A percentile compares a stretch with the other conserved stretches of the same genome.
These are phyloP conservation scores for Teunomyces barrocoloradensis DNA, from an alignment of 805 yeast genomes.

Conservation along the genomic window DNA sequence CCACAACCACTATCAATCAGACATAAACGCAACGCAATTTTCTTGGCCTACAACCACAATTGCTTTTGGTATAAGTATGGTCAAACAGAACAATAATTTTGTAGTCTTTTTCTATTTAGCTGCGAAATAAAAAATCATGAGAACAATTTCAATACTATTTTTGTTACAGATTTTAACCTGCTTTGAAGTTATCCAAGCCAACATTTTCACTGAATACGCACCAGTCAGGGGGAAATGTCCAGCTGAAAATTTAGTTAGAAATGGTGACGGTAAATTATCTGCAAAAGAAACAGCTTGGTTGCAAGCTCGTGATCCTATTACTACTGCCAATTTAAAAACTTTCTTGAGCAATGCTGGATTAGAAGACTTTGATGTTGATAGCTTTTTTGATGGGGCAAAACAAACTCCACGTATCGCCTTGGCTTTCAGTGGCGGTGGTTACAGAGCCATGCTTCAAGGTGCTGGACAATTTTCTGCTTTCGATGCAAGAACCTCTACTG, in stretches of 20 bases:
- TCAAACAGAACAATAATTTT: background rate
- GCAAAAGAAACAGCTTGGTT: constrained; percentile 9
- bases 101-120: background rate
- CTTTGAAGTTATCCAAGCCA: background rate
- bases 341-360: constrained; percentile 7
- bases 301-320: constrained; percentile 6
- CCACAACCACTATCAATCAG: too few relatives aligned
- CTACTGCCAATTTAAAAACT: constrained; percentile 5
- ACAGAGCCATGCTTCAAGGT: constrained; percentile 57
- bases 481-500: constrained; percentile 66
- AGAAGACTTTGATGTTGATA: constrained; percentile 10
- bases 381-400: constrained; percentile 6
- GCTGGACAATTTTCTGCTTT: constrained; percentile 84
- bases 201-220: constrained; percentile 8
- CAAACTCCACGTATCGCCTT: constrained; percentile 26
- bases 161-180: background rate
- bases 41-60: too few relatives aligned
- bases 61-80: too few relatives aligned
- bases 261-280: background rate
- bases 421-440: constrained; percentile 42
- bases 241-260: background rate
- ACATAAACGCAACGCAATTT: too few relatives aligned
- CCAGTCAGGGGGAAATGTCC: constrained; percentile 13
- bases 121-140: background rate
- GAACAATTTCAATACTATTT: background rate